Evolutionary conservation across 2,329 filamentous ascomycete genomes (phyloP), one percentile per base, ranked within the genome.

Genomic region (Colletotrichum sp.): DNA sequence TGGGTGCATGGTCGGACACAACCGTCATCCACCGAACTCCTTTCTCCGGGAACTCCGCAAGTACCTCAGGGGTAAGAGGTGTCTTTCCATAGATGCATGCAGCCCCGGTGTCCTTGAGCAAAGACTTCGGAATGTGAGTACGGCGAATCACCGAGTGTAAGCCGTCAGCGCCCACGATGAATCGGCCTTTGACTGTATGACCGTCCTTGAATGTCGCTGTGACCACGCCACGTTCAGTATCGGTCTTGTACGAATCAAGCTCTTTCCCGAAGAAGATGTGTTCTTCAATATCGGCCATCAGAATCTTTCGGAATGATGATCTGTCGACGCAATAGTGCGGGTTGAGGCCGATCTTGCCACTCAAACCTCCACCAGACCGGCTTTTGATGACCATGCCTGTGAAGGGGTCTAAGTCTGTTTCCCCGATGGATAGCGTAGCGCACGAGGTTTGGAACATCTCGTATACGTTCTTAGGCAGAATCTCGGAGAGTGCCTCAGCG

Each of bases 141-240:
- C 88, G 3, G 90, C 91, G 6, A 85, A 84, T 0, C 90, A 92
- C 6, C 93, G 91, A 93, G 79, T 91, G 89, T 55, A 93, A 89
- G 13, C 92, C 92, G 64, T 94, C 92, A 5, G 91, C 92, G 4
- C 88, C 92, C 12, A 94, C 81, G 12, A 93, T 84, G 86, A 94
- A 85, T 0, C 87, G 86, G 2, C 92, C 92, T 79, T 92, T 90
- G 8, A 87, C 85, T 0, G 90, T 90, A 15, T 86, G 87, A 1
- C 92, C 92, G 78, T 94, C 92, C 0, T 88, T 87, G 78, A 94
- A 94, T 3, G 91, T 79, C 3, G 89, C 89, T 3, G 83, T 84
- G 2, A 94, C 92, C 5, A 92, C 91, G 8, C 84, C 83, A 1
- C 81, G 80, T 0, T 89, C 91, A 63, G 90, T 79, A 78, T 93